These are phyloP conservation scores for Pulveroboletus sp. DNA, from an alignment of 768 basidiomycete species.

Conservation along the genomic window DNA sequence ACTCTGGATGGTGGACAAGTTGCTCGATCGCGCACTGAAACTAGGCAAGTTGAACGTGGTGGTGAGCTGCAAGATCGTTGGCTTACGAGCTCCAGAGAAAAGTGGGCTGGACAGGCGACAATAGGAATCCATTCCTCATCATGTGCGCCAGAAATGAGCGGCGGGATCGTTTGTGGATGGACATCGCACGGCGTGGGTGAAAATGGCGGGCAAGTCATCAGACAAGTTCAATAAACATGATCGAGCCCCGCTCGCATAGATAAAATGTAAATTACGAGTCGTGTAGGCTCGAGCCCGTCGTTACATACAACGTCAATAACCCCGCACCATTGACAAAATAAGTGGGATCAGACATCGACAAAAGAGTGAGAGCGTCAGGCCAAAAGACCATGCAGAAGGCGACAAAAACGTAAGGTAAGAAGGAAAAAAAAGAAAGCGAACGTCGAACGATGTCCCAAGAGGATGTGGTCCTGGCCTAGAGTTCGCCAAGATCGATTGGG, in stretches of 20 bases:
- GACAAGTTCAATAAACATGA: neutral
- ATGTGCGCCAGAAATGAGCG: neutral
- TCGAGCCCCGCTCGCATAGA: slow-evolving; percentile 14
- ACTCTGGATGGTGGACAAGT: slow-evolving; percentile 85
- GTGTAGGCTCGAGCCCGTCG: slow-evolving; percentile 3
- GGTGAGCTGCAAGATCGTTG: neutral
- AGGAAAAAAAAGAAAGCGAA: slow-evolving; percentile 26
- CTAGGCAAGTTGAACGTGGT: slow-evolving; percentile 34
- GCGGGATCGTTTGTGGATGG: neutral
- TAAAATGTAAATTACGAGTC: slow-evolving; percentile 16
- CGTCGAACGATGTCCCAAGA: slow-evolving; percentile 9
- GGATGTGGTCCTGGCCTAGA: slow-evolving; percentile 3
- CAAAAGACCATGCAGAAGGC: slow-evolving; percentile 5
- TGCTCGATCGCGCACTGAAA: slow-evolving; percentile 73
- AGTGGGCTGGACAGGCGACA: slow-evolving; percentile 40
- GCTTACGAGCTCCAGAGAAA: slow-evolving; percentile 43
- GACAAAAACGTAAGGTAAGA: slow-evolving; percentile 12
- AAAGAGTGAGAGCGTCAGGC: slow-evolving; percentile 24
- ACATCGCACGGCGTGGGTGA: slow-evolving; percentile 19
- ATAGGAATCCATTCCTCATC: slow-evolving; percentile 32
- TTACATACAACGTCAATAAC: slow-evolving; percentile 6
- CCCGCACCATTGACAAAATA: slow-evolving; percentile 14
- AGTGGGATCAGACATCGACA: slow-evolving; percentile 20
- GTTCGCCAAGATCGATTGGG: slow-evolving; percentile 7
- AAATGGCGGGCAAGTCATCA: slow-evolving; percentile 18